Percentiles rank a stretch among this genome's conserved stretches.
Conservation (phyloP, 176 grass and related monocot species). For the Eragrostis curvula region DNA sequence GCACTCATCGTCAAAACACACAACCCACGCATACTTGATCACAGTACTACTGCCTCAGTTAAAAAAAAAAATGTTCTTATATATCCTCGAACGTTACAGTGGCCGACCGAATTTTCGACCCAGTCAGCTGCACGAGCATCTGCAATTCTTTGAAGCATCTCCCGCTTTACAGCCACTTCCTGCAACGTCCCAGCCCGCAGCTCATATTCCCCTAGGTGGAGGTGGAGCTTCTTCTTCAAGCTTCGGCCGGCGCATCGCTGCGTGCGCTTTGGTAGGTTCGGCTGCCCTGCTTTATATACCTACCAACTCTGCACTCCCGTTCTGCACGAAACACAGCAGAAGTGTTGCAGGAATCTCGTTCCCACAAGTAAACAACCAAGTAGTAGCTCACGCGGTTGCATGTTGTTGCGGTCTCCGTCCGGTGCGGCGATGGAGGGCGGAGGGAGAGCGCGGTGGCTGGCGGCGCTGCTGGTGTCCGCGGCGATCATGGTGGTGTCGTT, state of each 20-base stretch:
- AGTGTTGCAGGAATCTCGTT: slow-evolving; percentile 12
- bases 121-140: slow-evolving; percentile 19
- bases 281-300: slow-evolving; percentile 26
- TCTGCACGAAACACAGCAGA: background rate
- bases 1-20: background rate
- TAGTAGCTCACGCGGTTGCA: background rate
- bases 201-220: slow-evolving; percentile 49
- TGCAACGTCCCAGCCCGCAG: slow-evolving; percentile 1
- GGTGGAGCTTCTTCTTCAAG: slow-evolving; percentile 47
- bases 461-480: background rate
- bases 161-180: slow-evolving; percentile 45
- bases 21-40: too few species aligned
- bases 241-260: background rate
- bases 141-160: slow-evolving; percentile 41
- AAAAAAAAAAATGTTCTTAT: too few species aligned
- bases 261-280: background rate
- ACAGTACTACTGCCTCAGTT: too few species aligned
- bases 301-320: background rate
- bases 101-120: background rate
- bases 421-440: background rate
- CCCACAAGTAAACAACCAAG: background rate
- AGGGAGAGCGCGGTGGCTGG: background rate
- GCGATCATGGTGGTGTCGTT: background rate
- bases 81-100: background rate
- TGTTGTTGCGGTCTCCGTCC: background rate